phyloP scores from a whole-genome alignment of 805 yeast genomes.

The Metschnikowia amazonensis region DNA sequence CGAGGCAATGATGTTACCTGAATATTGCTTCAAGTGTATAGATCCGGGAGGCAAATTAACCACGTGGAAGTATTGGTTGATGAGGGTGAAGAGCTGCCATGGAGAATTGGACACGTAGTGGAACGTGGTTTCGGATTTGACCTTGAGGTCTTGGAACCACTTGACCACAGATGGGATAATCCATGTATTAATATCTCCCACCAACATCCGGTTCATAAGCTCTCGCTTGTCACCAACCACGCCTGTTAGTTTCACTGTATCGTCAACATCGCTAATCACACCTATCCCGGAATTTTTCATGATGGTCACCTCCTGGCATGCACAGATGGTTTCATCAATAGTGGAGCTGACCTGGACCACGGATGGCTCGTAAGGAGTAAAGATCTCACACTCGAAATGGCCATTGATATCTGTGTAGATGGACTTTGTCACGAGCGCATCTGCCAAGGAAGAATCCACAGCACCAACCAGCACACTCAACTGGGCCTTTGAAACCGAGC shows the following conservation, averaged over 20 bases:
- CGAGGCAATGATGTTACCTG: slow-evolving; percentile 76
- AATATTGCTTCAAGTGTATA: slow-evolving; percentile 80
- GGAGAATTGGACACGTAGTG: slow-evolving; percentile 97
- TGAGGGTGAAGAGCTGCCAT: slow-evolving; percentile 72
- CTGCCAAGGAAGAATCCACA: slow-evolving; percentile 27
- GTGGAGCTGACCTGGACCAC: slow-evolving; percentile 49
- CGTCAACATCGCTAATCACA: slow-evolving; percentile 89
- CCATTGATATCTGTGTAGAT: slow-evolving; percentile 65
- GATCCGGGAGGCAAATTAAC: slow-evolving; percentile 74
- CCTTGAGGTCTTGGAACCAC: slow-evolving; percentile 59
- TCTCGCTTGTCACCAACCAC: slow-evolving; percentile 84
- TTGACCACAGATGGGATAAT: slow-evolving; percentile 66
- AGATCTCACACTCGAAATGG: slow-evolving; percentile 51
- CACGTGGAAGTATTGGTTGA: slow-evolving; percentile 51
- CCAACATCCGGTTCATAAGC: slow-evolving; percentile 72
- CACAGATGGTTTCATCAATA: slow-evolving; percentile 45
- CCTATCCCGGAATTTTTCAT: slow-evolving; percentile 54
- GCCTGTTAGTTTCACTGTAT: slow-evolving; percentile 88
- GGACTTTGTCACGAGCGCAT: slow-evolving; percentile 24
- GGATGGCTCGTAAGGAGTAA: slow-evolving; percentile 59
- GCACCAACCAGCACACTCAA: slow-evolving; percentile 56
- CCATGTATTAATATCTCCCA: slow-evolving; percentile 64
- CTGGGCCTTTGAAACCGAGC: slow-evolving; percentile 57
- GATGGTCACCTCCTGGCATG: slow-evolving; percentile 43
- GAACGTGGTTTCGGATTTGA: slow-evolving; percentile 50